Base-by-base conservation (phyloP, 768 basidiomycete species). In the Pholiota microspora region DNA sequence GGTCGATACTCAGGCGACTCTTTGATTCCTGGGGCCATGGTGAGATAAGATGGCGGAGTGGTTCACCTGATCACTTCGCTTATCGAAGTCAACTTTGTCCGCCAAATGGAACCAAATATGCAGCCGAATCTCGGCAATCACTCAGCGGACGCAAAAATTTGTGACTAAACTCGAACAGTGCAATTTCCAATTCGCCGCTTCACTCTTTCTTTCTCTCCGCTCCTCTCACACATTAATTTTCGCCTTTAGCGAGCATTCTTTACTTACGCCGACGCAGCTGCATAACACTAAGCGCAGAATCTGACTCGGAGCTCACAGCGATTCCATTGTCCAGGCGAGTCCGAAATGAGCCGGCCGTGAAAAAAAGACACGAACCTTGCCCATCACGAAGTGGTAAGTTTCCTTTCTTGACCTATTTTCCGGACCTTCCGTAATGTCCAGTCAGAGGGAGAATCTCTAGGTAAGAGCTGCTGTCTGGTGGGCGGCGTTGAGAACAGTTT, bases 51-150 rank as follows among this genome's bases (percentile, higher is more conserved):
- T 50, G 40, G 35, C 52, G 44, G 38, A 9, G 56, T n/a, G 53
- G 42, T 35, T 42, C 45, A 55, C 52, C 42, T 49, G 55, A 51
- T 38, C 42, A 48, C 24, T 45, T 58, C 51, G 48, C 57, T 56
- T 59, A 62, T 59, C 55, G 53, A 58, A 53, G n/a, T n/a, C 18
- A 38, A 16, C 15, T 16, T 38, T 2, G 36, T 16, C 23, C 21
- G 24, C 48, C 56, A 61, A 63, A 63, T 53, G 24, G 29, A 24
- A 35, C 57, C 60, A 65, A 63, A 62, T 54, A 63, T 3, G 9
- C 29, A 15, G 48, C 48, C 48, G 32, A 47, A 27, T 44, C 56
- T 54, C 55, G 52, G 45, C 29, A 12, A 6, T 31, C 29, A n/a
- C n/a, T n/a, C 12, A 31, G 29, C 45, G 55, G 51, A 53, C 50